These are phyloP conservation scores for Umbellularia californica DNA, from an alignment of 164 flowering plant species.

Conservation along the genomic window DNA sequence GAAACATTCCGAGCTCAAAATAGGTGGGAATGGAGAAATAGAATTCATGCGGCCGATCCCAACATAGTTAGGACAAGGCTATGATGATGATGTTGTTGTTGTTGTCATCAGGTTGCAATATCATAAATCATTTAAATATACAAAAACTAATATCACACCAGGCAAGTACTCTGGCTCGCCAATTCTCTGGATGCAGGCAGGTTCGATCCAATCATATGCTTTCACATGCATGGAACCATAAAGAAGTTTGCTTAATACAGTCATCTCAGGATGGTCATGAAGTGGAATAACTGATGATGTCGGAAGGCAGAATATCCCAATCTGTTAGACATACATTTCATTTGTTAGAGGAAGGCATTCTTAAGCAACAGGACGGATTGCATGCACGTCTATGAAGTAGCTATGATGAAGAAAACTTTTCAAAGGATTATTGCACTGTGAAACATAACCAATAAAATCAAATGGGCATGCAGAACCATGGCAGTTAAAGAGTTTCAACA, in stretches of 20 bases:
- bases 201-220: constrained; percentile 96
- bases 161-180: constrained; percentile 29
- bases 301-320: constrained; percentile 92
- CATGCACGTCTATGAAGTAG: neutral
- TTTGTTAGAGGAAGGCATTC: neutral
- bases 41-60: too few species aligned
- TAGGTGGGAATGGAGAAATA: too few species aligned
- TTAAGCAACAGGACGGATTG: neutral
- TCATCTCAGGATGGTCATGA: constrained; percentile 97
- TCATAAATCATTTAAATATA: neutral
- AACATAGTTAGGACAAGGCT: too few species aligned
- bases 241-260: constrained; percentile 86
- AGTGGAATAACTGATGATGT: constrained; percentile 93
- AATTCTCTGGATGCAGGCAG: constrained; percentile 39
- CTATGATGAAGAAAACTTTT: neutral
- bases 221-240: constrained; percentile 96
- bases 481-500: neutral
- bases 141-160: constrained; percentile 37
- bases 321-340: constrained; percentile 44
- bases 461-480: neutral
- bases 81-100: too few species aligned
- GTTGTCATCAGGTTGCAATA: too few species aligned
- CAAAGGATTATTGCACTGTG: neutral
- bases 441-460: neutral
- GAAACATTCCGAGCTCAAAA: too few species aligned